Percentiles rank a stretch among this genome's conserved stretches.
These are phyloP conservation scores for Ceriops decandra DNA, from an alignment of 345 rosid species.

Conservation along the genomic window DNA sequence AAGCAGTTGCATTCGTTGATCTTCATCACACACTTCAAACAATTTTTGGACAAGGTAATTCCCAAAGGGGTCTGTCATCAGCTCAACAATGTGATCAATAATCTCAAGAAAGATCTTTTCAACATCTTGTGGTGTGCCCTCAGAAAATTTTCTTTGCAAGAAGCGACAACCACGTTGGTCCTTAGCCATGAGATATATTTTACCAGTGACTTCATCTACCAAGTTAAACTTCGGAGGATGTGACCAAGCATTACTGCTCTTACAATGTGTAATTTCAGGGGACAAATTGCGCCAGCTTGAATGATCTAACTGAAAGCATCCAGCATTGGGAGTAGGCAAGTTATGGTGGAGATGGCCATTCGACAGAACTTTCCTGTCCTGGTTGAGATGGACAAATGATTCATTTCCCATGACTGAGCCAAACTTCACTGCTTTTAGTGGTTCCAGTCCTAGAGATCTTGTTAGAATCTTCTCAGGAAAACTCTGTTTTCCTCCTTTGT, in stretches of 20 bases:
- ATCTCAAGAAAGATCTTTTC: conserved; percentile 35
- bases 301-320: conserved; percentile 36
- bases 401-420: conserved; percentile 45
- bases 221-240: conserved; percentile 37
- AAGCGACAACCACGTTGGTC: conserved; percentile 52
- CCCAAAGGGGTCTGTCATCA: conserved; percentile 58
- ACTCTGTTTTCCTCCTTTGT: conserved; percentile 37
- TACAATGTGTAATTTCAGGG: conserved; percentile 26
- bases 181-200: conserved; percentile 38
- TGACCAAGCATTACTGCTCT: conserved; percentile 32
- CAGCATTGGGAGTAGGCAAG: conserved; percentile 30
- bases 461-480: conserved; percentile 61
- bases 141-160: conserved; percentile 46
- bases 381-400: conserved; percentile 30
- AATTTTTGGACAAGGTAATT: conserved; percentile 58
- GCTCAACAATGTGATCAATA: conserved; percentile 39
- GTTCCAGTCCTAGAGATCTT: conserved; percentile 52
- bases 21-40: conserved; percentile 40
- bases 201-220: conserved; percentile 34
- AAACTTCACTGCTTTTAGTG: conserved; percentile 42
- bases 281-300: conserved; percentile 36
- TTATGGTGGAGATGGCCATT: conserved; percentile 35
- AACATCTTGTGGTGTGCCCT: conserved; percentile 38
- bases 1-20: conserved; percentile 43
- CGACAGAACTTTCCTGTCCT: conserved; percentile 37